A percentile compares a stretch with the other conserved stretches of the same genome.
phyloP scores from a whole-genome alignment of 2,329 filamentous ascomycete genomes.

The Aspergillus sp. region DNA sequence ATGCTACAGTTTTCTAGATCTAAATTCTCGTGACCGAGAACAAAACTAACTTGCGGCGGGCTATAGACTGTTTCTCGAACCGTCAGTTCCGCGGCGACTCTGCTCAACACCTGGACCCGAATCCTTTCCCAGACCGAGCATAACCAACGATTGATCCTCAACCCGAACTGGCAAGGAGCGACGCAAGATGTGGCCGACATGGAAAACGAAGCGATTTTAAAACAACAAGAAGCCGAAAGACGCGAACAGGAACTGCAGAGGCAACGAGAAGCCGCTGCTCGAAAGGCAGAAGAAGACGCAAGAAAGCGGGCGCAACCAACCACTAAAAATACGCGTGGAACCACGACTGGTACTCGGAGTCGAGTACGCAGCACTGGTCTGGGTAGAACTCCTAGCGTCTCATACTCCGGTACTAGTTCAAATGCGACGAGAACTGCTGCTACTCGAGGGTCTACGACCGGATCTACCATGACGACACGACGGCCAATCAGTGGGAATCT shows the following conservation, averaged over 20 bases:
- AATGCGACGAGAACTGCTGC: slow-evolving; percentile 23
- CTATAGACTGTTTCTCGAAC: slow-evolving; percentile 72
- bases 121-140: slow-evolving; percentile 97
- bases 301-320: slow-evolving; percentile 31
- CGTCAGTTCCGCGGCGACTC: slow-evolving; percentile 76
- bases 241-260: slow-evolving; percentile 71
- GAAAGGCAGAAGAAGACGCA: slow-evolving; percentile 46
- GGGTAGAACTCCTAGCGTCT: slow-evolving; percentile 31
- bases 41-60: neutral
- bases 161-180: slow-evolving; percentile 83
- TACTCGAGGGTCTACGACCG: slow-evolving; percentile 18
- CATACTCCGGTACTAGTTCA: slow-evolving; percentile 18
- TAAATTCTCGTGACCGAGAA: neutral
- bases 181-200: slow-evolving; percentile 78
- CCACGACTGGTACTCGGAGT: slow-evolving; percentile 18
- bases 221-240: slow-evolving; percentile 70
- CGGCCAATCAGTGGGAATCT: slow-evolving; percentile 32
- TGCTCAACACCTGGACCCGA: slow-evolving; percentile 91
- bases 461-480: slow-evolving; percentile 26
- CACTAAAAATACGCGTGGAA: slow-evolving; percentile 27
- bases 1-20: slow-evolving; percentile 8
- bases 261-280: slow-evolving; percentile 61
- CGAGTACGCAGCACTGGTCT: slow-evolving; percentile 28
- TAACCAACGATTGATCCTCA: slow-evolving; percentile 84
- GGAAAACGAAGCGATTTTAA: slow-evolving; percentile 68